phyloP scores from a whole-genome alignment of 305 asterid genomes.

The Ajuga reptans region DNA sequence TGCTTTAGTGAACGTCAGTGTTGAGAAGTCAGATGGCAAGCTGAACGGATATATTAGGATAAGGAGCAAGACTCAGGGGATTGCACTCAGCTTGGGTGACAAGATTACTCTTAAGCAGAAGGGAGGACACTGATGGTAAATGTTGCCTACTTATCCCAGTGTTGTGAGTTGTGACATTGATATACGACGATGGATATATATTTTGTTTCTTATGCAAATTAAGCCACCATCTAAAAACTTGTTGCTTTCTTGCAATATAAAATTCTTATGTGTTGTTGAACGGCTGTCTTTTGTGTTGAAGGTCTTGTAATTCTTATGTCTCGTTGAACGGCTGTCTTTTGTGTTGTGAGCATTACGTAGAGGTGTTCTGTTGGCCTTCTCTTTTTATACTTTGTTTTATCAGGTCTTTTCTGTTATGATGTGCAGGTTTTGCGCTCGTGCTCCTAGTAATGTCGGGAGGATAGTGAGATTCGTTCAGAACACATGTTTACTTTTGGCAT shows the following conservation, averaged over 20 bases:
- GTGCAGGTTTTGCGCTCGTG: constrained; percentile 15
- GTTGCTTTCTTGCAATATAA: neutral
- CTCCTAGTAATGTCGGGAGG: neutral
- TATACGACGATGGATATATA: neutral
- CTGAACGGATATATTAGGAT: constrained; percentile 91
- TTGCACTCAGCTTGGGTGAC: constrained; percentile 99
- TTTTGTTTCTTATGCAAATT: neutral
- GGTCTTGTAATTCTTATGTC: neutral
- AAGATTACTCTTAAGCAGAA: constrained; percentile 97
- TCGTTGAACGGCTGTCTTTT: neutral
- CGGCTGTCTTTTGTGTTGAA: neutral
- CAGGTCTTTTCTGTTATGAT: neutral
- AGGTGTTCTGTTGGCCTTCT: neutral
- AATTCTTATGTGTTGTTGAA: neutral
- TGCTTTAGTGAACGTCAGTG: constrained; percentile 93
- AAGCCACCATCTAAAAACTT: neutral
- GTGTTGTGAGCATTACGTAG: neutral
- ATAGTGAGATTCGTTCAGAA: constrained; percentile 13
- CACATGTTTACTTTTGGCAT: constrained; percentile 10
- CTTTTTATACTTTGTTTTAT: neutral
- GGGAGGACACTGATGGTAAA: constrained; percentile 79
- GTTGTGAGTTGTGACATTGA: neutral
- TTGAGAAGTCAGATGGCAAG: constrained; percentile 85
- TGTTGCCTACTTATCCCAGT: neutral
- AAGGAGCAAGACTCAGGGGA: constrained; percentile 99